Evolutionary conservation across 805 yeast species (phyloP), one percentile per base, ranked within the genome.

Genomic region (Candida alai): DNA sequence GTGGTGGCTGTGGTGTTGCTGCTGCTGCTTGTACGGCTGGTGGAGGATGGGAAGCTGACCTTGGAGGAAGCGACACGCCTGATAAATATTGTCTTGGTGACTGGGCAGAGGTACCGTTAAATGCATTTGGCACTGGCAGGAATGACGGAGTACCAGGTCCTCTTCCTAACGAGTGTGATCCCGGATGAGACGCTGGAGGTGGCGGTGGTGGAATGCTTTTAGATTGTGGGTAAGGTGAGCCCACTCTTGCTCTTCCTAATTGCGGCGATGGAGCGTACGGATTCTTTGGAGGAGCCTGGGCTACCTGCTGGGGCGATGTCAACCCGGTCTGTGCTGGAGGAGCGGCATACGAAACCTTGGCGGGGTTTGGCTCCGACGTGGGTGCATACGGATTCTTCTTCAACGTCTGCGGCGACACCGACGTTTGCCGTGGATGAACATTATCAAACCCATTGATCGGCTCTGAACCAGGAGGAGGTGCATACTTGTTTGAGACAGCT

Each of bases 401-500:
- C 5, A 23, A 15, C 21, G 16, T 23, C 14, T 30, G 26, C 19
- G 43, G 43, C 2, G 39, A 35, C n/a, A 28, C 12, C 23, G 19
- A 21, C 18, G 19, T 4, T 13, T 38, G 20, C 9, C 14, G 9
- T 23, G 29, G 25, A 55, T 36, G 58, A 39, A 43, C 36, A 21
- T 40, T 30, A 28, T 41, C 40, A 21, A 24, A 26, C 13, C 26
- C 19, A 24, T 15, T 27, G 21, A 31, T 42, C 19, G 50, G 35
- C 30, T 32, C 36, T 23, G 37, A 47, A 25, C 37, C 33, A 18
- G 45, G 45, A 31, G 56, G 60, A 7, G 62, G 67, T 7, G 65
- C 66, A 45, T 66, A 67, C 36, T 25, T 52, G 36, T 44, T 52
- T 19, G 52, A 41, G 24, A 49, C 54, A 15, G 54, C 49, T 2